Percentiles rank a stretch among this genome's conserved stretches.
phyloP scores from a whole-genome alignment of 495 filamentous ascomycete genomes.

The Penicillium canescens region DNA sequence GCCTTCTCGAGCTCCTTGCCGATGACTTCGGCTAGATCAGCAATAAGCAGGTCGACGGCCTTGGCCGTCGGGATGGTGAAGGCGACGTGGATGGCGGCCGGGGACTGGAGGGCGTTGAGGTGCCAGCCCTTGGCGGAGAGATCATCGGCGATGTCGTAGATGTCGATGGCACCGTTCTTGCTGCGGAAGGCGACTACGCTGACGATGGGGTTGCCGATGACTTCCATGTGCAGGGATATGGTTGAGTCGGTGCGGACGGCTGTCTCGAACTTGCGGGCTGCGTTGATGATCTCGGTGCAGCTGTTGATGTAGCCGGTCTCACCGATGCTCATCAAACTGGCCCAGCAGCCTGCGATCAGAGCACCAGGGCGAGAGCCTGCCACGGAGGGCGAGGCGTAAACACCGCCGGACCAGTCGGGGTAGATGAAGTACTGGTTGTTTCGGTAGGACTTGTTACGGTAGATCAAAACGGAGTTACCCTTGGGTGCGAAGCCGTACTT shows the following conservation, averaged over 20 bases:
- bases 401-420: constrained; percentile 91
- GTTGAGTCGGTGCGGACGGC: constrained; percentile 66
- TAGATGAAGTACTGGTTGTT: constrained; percentile 94
- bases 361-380: constrained; percentile 92
- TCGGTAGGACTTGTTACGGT: constrained; percentile 76
- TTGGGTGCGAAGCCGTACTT: constrained; percentile 99
- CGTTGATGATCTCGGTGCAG: constrained; percentile 84
- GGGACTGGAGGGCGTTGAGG: constrained; percentile 88
- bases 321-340: constrained; percentile 81
- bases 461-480: constrained; percentile 89
- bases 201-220: constrained; percentile 85
- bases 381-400: constrained; percentile 89
- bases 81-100: constrained; percentile 95
- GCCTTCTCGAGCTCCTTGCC: constrained; percentile 72
- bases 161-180: constrained; percentile 64
- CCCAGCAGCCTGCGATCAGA: constrained; percentile 93
- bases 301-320: constrained; percentile 86
- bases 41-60: constrained; percentile 72
- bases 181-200: constrained; percentile 87
- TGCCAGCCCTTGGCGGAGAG: constrained; percentile 89
- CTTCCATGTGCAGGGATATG: constrained; percentile 68
- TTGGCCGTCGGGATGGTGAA: constrained; percentile 86
- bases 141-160: constrained; percentile 85
- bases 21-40: constrained; percentile 75
- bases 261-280: constrained; percentile 77